Percentiles rank a stretch among this genome's conserved stretches.
phyloP scores from a whole-genome alignment of 2,329 filamentous ascomycete species.

The Neonectria ditissima region DNA sequence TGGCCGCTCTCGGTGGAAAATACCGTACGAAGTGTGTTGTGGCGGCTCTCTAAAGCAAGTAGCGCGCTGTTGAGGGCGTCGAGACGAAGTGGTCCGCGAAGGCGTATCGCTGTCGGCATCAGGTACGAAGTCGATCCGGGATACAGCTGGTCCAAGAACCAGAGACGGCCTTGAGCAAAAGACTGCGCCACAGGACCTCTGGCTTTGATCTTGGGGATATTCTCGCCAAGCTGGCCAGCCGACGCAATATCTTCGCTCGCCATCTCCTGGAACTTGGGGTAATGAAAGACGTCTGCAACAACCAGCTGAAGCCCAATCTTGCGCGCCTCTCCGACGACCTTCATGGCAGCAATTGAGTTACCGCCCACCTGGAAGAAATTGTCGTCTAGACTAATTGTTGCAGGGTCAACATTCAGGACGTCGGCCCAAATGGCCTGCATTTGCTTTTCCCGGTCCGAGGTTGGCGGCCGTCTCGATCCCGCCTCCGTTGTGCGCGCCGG shows the following conservation, averaged over 20 bases:
- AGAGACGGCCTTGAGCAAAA: slow-evolving; percentile 20
- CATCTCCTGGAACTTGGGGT: not conserved
- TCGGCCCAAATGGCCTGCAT: slow-evolving; percentile 53
- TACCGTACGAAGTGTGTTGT: slow-evolving; percentile 35
- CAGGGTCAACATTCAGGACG: slow-evolving; percentile 48
- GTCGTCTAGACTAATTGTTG: slow-evolving; percentile 54
- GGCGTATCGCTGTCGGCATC: slow-evolving; percentile 25
- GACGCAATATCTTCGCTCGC: slow-evolving; percentile 18
- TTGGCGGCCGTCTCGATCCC: slow-evolving; percentile 6
- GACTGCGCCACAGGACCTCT: slow-evolving; percentile 12
- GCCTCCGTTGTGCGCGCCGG: not conserved
- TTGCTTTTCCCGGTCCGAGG: slow-evolving; percentile 24
- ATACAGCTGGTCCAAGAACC: slow-evolving; percentile 37
- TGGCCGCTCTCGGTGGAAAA: slow-evolving; percentile 20
- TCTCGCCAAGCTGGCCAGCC: slow-evolving; percentile 13
- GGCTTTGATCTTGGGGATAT: not conserved
- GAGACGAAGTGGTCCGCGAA: slow-evolving; percentile 24
- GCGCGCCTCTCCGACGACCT: slow-evolving; percentile 57
- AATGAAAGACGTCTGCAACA: slow-evolving; percentile 30
- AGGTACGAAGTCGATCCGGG: slow-evolving; percentile 28
- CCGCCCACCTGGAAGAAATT: slow-evolving; percentile 63
- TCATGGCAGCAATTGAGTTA: slow-evolving; percentile 62
- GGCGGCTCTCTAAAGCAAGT: slow-evolving; percentile 30
- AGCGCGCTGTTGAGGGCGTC: slow-evolving; percentile 26
- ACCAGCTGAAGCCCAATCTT: slow-evolving; percentile 53